Percentiles rank a stretch among this genome's conserved stretches.
phyloP scores from a whole-genome alignment of 495 filamentous ascomycete genomes.

The Cercophora newfieldiana region DNA sequence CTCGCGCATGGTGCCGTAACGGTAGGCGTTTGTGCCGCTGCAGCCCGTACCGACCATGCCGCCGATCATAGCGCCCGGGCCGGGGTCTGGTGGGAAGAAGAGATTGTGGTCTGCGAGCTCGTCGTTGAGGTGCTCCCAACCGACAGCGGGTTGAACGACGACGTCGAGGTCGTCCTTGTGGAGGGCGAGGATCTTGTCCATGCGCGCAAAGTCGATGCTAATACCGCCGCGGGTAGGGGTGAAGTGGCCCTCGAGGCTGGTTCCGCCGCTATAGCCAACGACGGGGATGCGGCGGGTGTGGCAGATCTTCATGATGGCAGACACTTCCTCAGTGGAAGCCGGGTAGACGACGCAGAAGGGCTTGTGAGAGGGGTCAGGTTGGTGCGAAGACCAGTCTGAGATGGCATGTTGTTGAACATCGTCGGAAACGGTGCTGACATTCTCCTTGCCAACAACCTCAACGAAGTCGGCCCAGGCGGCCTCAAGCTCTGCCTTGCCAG shows the following conservation, averaged over 20 bases:
- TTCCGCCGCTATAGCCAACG: conserved; percentile 74
- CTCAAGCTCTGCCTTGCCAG: conserved; percentile 73
- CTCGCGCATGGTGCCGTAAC: conserved; percentile 95
- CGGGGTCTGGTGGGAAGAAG: conserved; percentile 84
- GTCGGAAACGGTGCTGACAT: conserved; percentile 72
- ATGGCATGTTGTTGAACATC: conserved; percentile 74
- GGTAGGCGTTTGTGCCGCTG: conserved; percentile 88
- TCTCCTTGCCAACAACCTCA: conserved; percentile 76
- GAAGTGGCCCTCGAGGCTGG: conserved; percentile 78
- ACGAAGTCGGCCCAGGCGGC: conserved; percentile 93
- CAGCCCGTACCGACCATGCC: conserved; percentile 96
- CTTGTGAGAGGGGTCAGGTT: conserved; percentile 42
- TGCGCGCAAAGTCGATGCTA: conserved; percentile 72
- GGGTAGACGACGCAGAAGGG: conserved; percentile 69
- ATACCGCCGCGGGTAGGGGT: conserved; percentile 73
- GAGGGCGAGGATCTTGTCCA: conserved; percentile 70
- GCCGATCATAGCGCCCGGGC: conserved; percentile 83
- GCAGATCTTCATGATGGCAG: conserved; percentile 72
- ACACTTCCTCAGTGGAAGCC: conserved; percentile 66
- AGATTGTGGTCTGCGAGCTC: conserved; percentile 64
- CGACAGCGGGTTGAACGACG: conserved; percentile 77
- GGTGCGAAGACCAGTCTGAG: conserved; percentile 88
- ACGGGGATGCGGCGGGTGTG: conserved; percentile 69
- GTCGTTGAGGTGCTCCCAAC: conserved; percentile 79
- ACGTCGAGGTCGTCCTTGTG: conserved; percentile 78